A percentile compares a stretch with the other conserved stretches of the same genome.
phyloP scores from a whole-genome alignment of 495 filamentous ascomycete species.

The Xylaria palmicola region DNA sequence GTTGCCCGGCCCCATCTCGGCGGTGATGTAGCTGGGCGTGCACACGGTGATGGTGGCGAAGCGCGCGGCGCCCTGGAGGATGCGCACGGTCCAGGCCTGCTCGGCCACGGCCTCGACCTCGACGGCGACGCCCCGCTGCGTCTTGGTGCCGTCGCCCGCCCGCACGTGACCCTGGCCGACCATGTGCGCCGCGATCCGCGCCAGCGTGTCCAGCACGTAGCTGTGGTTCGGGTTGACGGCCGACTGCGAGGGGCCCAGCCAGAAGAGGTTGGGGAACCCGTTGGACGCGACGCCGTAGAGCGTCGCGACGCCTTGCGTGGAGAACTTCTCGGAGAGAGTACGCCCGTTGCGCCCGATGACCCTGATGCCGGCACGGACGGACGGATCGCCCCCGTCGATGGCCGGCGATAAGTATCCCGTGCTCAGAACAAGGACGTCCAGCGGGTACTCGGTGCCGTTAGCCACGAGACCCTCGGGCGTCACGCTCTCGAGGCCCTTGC shows the following conservation, averaged over 20 bases:
- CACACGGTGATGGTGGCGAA: slow-evolving; percentile 45
- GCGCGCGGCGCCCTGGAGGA: slow-evolving; percentile 39
- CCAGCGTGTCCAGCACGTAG: slow-evolving; percentile 40
- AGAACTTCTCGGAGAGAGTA: slow-evolving; percentile 47
- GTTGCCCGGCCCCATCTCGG: slow-evolving; percentile 38
- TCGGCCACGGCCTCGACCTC: slow-evolving; percentile 44
- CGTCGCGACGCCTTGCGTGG: slow-evolving; percentile 32
- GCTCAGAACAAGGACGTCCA: slow-evolving; percentile 50
- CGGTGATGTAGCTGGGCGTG: slow-evolving; percentile 58
- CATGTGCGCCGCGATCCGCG: slow-evolving; percentile 46
- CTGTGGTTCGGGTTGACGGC: slow-evolving; percentile 41
- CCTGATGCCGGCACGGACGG: slow-evolving; percentile 33
- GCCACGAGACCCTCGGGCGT: slow-evolving; percentile 40
- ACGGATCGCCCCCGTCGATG: slow-evolving; percentile 31
- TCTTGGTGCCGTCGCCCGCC: slow-evolving; percentile 24
- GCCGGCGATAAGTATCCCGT: slow-evolving; percentile 47
- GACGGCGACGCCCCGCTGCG: slow-evolving; percentile 26
- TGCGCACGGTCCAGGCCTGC: slow-evolving; percentile 47
- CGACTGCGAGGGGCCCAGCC: slow-evolving; percentile 40
- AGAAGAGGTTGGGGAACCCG: slow-evolving; percentile 58
- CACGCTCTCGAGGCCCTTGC: slow-evolving; percentile 45
- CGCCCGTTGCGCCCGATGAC: slow-evolving; percentile 42
- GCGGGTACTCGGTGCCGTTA: slow-evolving; percentile 36
- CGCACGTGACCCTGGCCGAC: slow-evolving; percentile 39
- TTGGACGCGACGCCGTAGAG: slow-evolving; percentile 46